A percentile compares a stretch with the other conserved stretches of the same genome.
These are phyloP conservation scores for Aspergillus ustus DNA, from an alignment of 2,329 filamentous ascomycete species.

Conservation along the genomic window DNA sequence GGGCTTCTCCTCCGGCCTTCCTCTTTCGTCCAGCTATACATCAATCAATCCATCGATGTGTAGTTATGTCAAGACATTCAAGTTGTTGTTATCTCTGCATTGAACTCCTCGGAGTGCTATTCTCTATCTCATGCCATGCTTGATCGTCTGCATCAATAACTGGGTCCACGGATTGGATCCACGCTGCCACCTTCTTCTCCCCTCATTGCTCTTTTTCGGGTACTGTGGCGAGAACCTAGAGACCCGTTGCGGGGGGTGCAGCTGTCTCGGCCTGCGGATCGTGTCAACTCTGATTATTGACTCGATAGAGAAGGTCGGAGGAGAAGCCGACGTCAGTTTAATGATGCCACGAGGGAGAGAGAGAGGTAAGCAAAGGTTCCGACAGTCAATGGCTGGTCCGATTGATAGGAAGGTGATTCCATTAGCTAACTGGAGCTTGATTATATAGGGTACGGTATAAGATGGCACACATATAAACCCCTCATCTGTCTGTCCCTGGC, in stretches of 20 bases:
- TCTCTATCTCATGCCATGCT: not conserved
- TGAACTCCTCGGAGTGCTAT: not conserved
- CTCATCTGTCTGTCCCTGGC: not conserved
- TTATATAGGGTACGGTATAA: not conserved
- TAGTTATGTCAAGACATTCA: not conserved
- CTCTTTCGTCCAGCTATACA: constrained; percentile 21
- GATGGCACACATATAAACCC: constrained; percentile 8
- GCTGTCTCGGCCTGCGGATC: not conserved
- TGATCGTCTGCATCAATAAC: not conserved
- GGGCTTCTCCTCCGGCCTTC: constrained; percentile 28
- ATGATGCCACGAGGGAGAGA: not conserved
- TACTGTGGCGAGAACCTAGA: not conserved
- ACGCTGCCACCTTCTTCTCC: constrained; percentile 5
- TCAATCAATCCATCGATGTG: not conserved
- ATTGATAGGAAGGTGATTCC: not conserved
- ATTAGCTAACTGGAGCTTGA: not conserved
- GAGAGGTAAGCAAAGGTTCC: not conserved
- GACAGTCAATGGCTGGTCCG: not conserved
- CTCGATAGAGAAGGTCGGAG: constrained; percentile 18
- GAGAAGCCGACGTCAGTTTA: constrained; percentile 6
- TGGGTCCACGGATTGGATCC: not conserved
- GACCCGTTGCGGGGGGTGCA: not conserved
- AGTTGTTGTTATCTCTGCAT: not conserved
- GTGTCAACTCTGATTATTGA: constrained; percentile 1
- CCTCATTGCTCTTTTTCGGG: constrained; percentile 14